Base-by-base conservation (phyloP, 2,329 filamentous ascomycete species). In the Cylindrodendrum hubeiense region DNA sequence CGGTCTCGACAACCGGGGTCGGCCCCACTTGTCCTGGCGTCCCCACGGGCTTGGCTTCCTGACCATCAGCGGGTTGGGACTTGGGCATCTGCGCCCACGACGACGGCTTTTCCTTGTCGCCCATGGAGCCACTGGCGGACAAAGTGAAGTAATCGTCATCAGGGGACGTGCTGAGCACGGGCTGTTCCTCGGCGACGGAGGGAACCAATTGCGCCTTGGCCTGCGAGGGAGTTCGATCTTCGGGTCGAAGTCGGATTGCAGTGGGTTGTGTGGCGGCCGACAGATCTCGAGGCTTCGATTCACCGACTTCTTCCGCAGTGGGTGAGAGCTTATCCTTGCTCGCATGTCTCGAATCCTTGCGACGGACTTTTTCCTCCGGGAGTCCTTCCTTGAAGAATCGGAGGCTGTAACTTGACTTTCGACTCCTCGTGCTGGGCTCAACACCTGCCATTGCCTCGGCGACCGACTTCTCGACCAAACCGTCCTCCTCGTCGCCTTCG, bases 361-460 rank as follows among this genome's bases (percentile, higher is more conserved):
- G 86, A 70, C 85, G 87, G 44, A 78, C 74, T 73, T 86, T 86
- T 47, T 90, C 87, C 57, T 89, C 86, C 3, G 88, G 87, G 19
- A 90, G 79, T 34, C 88, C 89, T 76, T 91, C 89, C 66, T 88
- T 89, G 81, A 91, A 91, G 72, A 91, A 89, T 2, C 89, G 84
- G 63, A 91, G 79, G 68, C 88, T 90, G 76, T 91, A 89, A 71
- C 89, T 91, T 41, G 89, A 86, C 77, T 91, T 91, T 69, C 89
- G 86, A 72, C 89, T 93, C 57, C 89, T 86, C 49, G 86, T 86
- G 73, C 87, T 90, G 71, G 83, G 87, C 71, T 90, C 89, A n/a
- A 86, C 80, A 3, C 88, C 88, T 19, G 87, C 84, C 74, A 90
- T 82, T 28, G 86, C 87, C 67, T 90, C 87, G 6, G 87, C 83